A percentile compares a stretch with the other conserved stretches of the same genome.
Evolutionary conservation across 805 yeast species (phyloP).

Genomic region (Schwanniomyces occidentalis): DNA sequence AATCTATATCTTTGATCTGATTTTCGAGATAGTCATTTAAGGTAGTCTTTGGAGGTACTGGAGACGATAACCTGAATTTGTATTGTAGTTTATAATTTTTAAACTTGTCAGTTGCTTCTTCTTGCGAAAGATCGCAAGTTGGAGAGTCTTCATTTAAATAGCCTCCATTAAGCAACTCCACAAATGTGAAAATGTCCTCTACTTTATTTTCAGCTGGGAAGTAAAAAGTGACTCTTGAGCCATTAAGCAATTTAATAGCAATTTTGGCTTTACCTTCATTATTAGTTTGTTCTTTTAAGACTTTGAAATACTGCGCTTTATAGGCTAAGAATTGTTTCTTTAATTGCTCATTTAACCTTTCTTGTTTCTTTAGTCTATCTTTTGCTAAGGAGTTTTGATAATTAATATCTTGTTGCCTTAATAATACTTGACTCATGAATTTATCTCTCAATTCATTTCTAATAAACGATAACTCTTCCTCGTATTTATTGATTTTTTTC

Average conservation of each 20-base stretch:
- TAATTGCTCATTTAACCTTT: constrained; percentile 23
- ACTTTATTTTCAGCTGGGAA: constrained; percentile 32
- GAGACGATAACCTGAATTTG: constrained; percentile 34
- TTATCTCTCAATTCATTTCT: constrained; percentile 64
- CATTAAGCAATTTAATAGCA: constrained; percentile 67
- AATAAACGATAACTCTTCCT: constrained; percentile 58
- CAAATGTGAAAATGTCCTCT: constrained; percentile 34
- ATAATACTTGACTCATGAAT: constrained; percentile 55
- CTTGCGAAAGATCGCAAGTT: constrained; percentile 18
- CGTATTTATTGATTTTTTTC: constrained; percentile 54
- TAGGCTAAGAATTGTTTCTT: constrained; percentile 40
- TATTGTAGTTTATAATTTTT: constrained; percentile 23
- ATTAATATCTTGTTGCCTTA: constrained; percentile 75
- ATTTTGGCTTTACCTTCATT: constrained; percentile 50
- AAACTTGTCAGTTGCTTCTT: constrained; percentile 24
- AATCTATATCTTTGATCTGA: constrained; percentile 61
- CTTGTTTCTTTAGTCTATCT: constrained; percentile 55
- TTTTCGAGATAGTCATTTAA: constrained; percentile 28
- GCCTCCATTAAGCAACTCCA: constrained; percentile 38
- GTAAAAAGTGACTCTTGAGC: constrained; percentile 49
- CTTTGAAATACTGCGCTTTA: constrained; percentile 25
- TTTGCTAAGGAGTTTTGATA: constrained; percentile 67
- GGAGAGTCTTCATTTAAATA: constrained; percentile 31
- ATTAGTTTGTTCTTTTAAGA: constrained; percentile 11
- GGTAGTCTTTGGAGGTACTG: constrained; percentile 37